phyloP scores from a whole-genome alignment of 1,284 basidiomycete genomes.

The Phellinidium pouzarii region DNA sequence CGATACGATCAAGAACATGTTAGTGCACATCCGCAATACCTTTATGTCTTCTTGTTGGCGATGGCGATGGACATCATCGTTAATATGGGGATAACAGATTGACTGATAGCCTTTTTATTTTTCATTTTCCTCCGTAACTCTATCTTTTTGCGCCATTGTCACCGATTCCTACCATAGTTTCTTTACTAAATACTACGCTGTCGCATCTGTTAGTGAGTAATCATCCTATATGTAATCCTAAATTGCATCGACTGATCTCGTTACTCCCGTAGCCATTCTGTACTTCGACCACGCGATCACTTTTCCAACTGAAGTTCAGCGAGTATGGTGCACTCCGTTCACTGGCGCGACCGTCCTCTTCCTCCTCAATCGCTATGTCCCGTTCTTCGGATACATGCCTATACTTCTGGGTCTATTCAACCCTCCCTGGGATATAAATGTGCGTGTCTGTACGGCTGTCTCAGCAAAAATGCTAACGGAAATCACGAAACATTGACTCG shows the following conservation, averaged over 20 bases:
- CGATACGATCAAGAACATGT: constrained; percentile 11
- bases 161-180: constrained; percentile 3
- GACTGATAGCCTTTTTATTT: constrained; percentile 1
- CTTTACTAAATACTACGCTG: constrained; percentile 17
- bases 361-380: constrained; percentile 17
- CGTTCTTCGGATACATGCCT: constrained; percentile 16
- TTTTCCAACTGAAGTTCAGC: constrained; percentile 13
- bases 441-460: neutral
- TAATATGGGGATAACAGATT: constrained; percentile 2
- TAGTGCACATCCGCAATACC: neutral
- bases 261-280: constrained; percentile 7
- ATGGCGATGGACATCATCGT: neutral
- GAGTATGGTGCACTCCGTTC: constrained; percentile 14
- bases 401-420: constrained; percentile 10
- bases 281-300: constrained; percentile 17
- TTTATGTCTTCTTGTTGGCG: neutral
- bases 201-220: constrained; percentile 14
- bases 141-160: neutral
- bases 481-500: too few species aligned
- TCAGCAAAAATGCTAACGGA: neutral
- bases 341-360: constrained; percentile 16
- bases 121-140: neutral
- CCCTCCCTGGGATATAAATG: constrained; percentile 15
- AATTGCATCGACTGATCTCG: neutral
- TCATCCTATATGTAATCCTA: neutral